Percentiles rank a stretch among this genome's conserved stretches.
These are phyloP conservation scores for Yamadazyma atmosphaerica DNA, from an alignment of 1,139 yeast species.

Conservation along the genomic window DNA sequence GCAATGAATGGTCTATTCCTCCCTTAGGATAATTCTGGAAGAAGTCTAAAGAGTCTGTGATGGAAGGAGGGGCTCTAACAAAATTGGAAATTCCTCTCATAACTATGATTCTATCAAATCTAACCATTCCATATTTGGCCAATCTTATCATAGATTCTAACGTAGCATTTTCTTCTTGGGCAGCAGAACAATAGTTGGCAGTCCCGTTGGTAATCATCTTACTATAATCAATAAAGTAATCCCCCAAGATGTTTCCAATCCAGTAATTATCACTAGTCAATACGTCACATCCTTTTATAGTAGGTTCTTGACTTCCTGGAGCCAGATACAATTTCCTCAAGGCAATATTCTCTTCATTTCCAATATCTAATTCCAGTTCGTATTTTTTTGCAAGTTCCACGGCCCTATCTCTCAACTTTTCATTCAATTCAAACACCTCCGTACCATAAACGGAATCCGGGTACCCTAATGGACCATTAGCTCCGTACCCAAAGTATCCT, in stretches of 20 bases:
- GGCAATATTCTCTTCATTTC: conserved; percentile 41
- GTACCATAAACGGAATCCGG: conserved; percentile 63
- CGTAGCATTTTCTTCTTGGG: conserved; percentile 70
- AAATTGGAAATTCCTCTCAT: conserved; percentile 68
- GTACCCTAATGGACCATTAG: conserved; percentile 49
- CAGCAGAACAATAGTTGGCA: conserved; percentile 60
- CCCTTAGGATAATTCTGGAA: conserved; percentile 54
- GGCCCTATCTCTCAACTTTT: conserved; percentile 59
- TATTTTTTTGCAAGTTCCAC: conserved; percentile 49
- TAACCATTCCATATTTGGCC: conserved; percentile 54
- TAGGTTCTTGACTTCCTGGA: conserved; percentile 52
- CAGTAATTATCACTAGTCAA: conserved; percentile 63
- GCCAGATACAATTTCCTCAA: conserved; percentile 50
- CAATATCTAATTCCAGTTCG: conserved; percentile 37
- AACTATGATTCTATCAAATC: conserved; percentile 56
- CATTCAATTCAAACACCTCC: conserved; percentile 66
- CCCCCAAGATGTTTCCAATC: conserved; percentile 53
- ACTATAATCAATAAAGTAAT: conserved; percentile 51
- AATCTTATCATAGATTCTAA: conserved; percentile 60
- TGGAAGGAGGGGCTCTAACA: conserved; percentile 54
- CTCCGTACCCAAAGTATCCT: conserved; percentile 61
- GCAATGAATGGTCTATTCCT: conserved; percentile 50
- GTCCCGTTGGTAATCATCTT: conserved; percentile 57
- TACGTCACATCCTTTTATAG: conserved; percentile 56
- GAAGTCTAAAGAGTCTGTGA: conserved; percentile 44